Percentiles rank a stretch among this genome's conserved stretches.
phyloP scores from a whole-genome alignment of 768 basidiomycete genomes.

The Pisolithus sp. region DNA sequence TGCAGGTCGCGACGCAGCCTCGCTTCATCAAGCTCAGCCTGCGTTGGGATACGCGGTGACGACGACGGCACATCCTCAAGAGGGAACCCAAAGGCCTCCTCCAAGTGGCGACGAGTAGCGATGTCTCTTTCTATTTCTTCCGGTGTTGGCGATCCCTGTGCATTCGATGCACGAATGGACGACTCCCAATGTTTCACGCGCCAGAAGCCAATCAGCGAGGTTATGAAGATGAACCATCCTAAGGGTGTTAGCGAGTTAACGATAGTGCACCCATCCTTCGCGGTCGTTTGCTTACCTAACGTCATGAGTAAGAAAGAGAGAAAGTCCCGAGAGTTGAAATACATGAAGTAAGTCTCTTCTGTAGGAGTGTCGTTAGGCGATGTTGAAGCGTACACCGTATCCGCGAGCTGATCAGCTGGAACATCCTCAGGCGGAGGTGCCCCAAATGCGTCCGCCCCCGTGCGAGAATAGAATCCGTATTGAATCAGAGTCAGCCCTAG shows the following conservation, averaged over 20 bases:
- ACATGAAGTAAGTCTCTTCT: constrained; percentile 17
- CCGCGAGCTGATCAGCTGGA: constrained; percentile 10
- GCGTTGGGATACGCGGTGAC: constrained; percentile 18
- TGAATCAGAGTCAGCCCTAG: constrained; percentile 95
- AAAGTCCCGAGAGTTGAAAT: constrained; percentile 70
- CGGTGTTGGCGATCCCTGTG: constrained; percentile 15
- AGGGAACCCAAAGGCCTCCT: constrained; percentile 45
- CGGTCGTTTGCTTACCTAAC: constrained; percentile 42
- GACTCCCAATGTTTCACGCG: constrained; percentile 81
- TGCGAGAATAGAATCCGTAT: constrained; percentile 72
- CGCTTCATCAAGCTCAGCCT: constrained; percentile 34
- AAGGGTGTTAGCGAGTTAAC: constrained; percentile 1
- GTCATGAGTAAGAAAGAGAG: constrained; percentile 90
- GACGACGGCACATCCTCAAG: constrained; percentile 22
- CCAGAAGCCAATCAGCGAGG: constrained; percentile 76
- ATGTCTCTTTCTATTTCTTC: constrained; percentile 49
- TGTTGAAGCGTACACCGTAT: constrained; percentile 18
- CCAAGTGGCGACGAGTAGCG: constrained; percentile 45
- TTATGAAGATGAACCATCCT: constrained; percentile 91
- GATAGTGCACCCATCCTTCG: background rate
- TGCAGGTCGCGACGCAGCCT: constrained; percentile 44
- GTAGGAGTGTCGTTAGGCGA: constrained; percentile 20
- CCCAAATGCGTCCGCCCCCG: constrained; percentile 26
- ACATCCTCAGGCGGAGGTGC: constrained; percentile 12
- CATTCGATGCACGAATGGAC: constrained; percentile 47